Conservation (phyloP, 768 basidiomycete genomes). For the Neoboletus magnificus region DNA sequence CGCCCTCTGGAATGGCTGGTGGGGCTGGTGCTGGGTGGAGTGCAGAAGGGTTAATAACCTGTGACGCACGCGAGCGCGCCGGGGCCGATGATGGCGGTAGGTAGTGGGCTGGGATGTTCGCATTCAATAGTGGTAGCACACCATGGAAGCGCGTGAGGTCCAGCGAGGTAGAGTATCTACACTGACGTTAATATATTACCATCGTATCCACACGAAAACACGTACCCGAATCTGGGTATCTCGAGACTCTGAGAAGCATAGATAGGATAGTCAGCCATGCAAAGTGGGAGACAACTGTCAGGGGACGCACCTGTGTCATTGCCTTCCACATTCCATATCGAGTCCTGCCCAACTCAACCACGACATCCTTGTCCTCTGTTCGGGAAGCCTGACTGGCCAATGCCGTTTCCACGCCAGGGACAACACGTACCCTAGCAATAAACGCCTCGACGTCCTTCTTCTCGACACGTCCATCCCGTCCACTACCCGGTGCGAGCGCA, state of each 20-base stretch:
- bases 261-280: background rate
- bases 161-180: conserved; percentile 68
- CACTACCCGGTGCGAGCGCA: conserved; percentile 60
- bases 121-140: conserved; percentile 60
- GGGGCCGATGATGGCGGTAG: conserved; percentile 40
- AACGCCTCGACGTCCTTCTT: conserved; percentile 69
- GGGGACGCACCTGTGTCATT: conserved; percentile 66
- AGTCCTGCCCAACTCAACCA: conserved; percentile 73
- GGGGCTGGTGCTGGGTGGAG: conserved; percentile 39
- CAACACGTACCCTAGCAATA: conserved; percentile 30
- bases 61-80: conserved; percentile 17
- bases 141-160: conserved; percentile 70
- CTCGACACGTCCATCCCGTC: conserved; percentile 71
- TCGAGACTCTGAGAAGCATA: conserved; percentile 59
- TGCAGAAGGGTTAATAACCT: conserved; percentile 37
- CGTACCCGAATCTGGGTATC: conserved; percentile 81
- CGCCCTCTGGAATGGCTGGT: conserved; percentile 45
- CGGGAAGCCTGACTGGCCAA: background rate
- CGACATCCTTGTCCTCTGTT: conserved; percentile 40
- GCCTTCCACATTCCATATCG: conserved; percentile 87
- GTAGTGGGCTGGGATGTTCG: conserved; percentile 62
- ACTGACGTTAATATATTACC: background rate
- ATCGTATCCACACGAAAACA: background rate
- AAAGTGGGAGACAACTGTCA: background rate
- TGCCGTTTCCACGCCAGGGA: background rate